These are phyloP conservation scores for Cymbopogon citratus DNA, from an alignment of 176 grass and related monocot genomes.

Conservation along the genomic window DNA sequence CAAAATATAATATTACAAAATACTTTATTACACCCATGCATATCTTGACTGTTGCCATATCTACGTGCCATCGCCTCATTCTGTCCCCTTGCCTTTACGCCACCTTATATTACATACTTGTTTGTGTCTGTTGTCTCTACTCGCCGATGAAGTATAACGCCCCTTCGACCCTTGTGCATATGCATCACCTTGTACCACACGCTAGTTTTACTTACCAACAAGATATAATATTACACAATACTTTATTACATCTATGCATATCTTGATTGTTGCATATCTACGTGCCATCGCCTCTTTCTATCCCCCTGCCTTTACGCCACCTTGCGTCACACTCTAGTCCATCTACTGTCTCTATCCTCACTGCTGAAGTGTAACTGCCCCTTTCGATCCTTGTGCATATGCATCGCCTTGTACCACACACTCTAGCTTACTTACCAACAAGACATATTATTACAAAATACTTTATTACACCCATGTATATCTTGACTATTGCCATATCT, in stretches of 20 bases:
- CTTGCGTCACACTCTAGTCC: no score
- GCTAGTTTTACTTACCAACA: no score
- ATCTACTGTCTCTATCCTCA: neutral
- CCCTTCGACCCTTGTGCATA: no score
- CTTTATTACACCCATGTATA: neutral
- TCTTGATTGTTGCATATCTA: no score
- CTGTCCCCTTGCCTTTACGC: neutral
- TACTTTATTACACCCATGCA: neutral
- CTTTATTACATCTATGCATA: no score
- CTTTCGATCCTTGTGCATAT: neutral
- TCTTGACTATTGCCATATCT: neutral
- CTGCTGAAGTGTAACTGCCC: neutral
- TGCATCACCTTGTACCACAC: no score
- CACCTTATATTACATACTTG: neutral
- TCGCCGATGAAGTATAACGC: no score
- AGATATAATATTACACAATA: no score
- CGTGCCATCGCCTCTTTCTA: no score
- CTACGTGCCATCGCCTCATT: neutral
- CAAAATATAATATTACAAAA: neutral
- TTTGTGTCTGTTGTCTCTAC: no score
- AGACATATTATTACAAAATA: neutral
- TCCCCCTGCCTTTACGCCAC: no score
- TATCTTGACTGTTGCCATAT: neutral
- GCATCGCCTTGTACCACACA: neutral
- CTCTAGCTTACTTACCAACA: neutral